Evolutionary conservation across 1,284 basidiomycete genomes (phyloP).

Genomic region (Filobasidium uniguttulatum): DNA sequence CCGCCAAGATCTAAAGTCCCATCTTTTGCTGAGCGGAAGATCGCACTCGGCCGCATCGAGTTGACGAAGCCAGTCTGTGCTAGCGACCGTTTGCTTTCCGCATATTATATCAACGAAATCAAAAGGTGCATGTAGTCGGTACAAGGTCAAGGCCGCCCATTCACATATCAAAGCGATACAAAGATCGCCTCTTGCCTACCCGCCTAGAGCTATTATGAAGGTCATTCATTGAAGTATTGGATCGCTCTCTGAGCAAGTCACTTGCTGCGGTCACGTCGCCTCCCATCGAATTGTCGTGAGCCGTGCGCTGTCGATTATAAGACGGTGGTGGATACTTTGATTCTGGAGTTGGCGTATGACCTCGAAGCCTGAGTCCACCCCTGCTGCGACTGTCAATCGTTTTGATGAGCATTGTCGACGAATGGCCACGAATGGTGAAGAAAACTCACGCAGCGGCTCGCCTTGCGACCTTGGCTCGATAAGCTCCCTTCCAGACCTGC

Average conservation of each 20-base stretch:
- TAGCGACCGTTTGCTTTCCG: background rate
- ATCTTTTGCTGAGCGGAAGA: too few relatives aligned
- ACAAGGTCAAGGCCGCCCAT: background rate
- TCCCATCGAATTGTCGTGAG: too few relatives aligned
- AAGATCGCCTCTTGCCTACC: background rate
- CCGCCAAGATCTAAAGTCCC: constrained; percentile 2
- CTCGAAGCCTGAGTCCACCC: too few relatives aligned
- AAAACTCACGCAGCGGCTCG: constrained; percentile 14
- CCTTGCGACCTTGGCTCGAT: constrained; percentile 13
- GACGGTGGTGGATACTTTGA: background rate
- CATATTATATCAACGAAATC: background rate
- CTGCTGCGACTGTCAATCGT: too few relatives aligned
- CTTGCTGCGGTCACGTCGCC: background rate
- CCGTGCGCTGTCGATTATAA: background rate
- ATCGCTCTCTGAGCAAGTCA: background rate
- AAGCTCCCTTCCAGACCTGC: constrained; percentile 11
- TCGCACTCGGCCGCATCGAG: background rate
- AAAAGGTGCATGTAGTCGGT: too few relatives aligned
- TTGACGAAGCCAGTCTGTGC: background rate
- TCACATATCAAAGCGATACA: background rate
- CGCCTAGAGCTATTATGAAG: too few relatives aligned
- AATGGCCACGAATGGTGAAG: too few relatives aligned
- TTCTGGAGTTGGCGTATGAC: background rate
- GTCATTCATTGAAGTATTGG: too few relatives aligned
- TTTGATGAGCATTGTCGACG: too few relatives aligned